Conservation (phyloP, 139 green algal genomes). For the Micromonas commoda region DNA sequence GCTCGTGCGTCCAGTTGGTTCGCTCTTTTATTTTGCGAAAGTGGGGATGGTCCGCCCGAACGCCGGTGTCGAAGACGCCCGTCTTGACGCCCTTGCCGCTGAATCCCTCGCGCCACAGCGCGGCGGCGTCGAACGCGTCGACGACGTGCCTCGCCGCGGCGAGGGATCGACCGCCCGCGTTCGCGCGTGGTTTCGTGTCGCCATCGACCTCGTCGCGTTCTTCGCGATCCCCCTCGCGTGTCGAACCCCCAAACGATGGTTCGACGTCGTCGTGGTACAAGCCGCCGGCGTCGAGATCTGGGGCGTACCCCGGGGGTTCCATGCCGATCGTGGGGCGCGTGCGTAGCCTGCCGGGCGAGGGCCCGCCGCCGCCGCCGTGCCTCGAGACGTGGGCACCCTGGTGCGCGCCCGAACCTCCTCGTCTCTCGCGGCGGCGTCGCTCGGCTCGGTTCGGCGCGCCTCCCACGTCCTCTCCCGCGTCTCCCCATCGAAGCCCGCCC, state of each 20-base stretch:
- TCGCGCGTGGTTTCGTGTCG: background rate
- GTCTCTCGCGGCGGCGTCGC: conserved; percentile 29
- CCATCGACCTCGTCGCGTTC: background rate
- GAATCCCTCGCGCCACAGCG: conserved; percentile 8
- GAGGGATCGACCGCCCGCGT: background rate
- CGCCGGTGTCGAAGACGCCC: conserved; percentile 97
- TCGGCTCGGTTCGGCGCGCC: too few species aligned
- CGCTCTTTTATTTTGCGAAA: conserved; percentile 92
- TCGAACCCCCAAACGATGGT: background rate
- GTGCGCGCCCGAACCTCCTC: conserved; percentile 21
- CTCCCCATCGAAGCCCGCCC: too few species aligned
- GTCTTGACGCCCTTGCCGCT: conserved; percentile 41
- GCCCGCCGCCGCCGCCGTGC: background rate
- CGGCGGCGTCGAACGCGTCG: conserved; percentile 8
- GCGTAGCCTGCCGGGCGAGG: conserved; percentile 32
- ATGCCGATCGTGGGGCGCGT: conserved; percentile 44
- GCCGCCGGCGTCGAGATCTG: background rate
- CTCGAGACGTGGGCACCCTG: background rate
- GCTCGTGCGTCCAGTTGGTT: conserved; percentile 96
- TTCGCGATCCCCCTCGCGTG: background rate
- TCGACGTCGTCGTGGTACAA: background rate
- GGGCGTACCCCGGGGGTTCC: background rate
- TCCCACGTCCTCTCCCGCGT: too few species aligned
- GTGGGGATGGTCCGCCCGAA: conserved; percentile 80
- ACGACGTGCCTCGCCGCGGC: background rate